A percentile compares a stretch with the other conserved stretches of the same genome.
Evolutionary conservation across 176 grass and related monocot genomes (phyloP).

Genomic region (Leersia perrieri): DNA sequence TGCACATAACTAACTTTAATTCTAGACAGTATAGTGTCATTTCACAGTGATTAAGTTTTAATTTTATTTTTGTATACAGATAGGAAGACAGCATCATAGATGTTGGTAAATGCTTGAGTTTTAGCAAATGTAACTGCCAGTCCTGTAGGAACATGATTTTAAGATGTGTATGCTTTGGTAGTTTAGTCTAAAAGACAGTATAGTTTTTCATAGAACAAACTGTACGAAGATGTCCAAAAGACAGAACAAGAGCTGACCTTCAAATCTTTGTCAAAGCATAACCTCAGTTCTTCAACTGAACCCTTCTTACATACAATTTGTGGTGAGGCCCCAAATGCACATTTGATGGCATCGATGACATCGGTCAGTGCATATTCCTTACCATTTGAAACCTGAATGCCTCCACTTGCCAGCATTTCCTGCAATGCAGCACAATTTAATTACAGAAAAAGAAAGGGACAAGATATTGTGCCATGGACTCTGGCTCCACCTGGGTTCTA

Average conservation of each 20-base stretch:
- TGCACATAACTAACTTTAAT: not conserved
- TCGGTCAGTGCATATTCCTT: constrained; percentile 56
- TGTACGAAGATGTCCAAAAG: not conserved
- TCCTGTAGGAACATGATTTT: not conserved
- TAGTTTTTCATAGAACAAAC: not conserved
- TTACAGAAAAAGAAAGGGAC: not conserved
- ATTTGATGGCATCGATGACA: constrained; percentile 52
- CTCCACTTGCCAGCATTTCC: constrained; percentile 62
- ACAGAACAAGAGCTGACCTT: constrained; percentile 52
- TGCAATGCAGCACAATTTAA: constrained; percentile 31
- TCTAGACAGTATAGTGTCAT: not conserved
- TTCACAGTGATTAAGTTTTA: not conserved
- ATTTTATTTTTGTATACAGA: not conserved
- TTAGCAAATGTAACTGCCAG: constrained; percentile 4
- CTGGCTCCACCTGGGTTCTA: not conserved
- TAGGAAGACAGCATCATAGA: not conserved
- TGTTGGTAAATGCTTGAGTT: not conserved
- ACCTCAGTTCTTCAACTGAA: constrained; percentile 76
- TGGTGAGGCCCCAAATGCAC: constrained; percentile 67
- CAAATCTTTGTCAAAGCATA: constrained; percentile 93
- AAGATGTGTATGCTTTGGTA: not conserved
- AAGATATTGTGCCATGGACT: not conserved
- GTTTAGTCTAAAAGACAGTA: not conserved
- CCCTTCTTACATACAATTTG: constrained; percentile 66
- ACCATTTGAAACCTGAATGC: constrained; percentile 48